Conservation (phyloP, 2,329 filamentous ascomycete species). For the Monosporascus sp. region DNA sequence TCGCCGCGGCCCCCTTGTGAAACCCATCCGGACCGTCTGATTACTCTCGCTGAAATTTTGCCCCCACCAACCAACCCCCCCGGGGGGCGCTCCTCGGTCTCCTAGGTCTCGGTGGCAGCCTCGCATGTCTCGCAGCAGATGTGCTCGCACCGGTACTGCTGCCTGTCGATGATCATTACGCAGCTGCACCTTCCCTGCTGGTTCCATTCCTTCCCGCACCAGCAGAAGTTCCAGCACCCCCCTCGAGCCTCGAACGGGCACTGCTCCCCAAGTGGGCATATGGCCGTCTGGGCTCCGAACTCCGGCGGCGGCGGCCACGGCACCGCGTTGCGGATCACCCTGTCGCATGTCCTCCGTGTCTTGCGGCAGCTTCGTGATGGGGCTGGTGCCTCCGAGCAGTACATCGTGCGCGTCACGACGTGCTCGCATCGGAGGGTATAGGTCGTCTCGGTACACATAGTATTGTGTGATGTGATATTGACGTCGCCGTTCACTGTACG, state of each 20-base stretch:
- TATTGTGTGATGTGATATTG: neutral
- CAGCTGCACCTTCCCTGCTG: constrained; percentile 44
- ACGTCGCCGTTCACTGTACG: too few relatives aligned
- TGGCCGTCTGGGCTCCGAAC: constrained; percentile 31
- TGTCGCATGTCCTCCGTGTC: constrained; percentile 35
- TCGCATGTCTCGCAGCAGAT: constrained; percentile 48
- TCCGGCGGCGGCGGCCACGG: constrained; percentile 44
- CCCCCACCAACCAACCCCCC: neutral
- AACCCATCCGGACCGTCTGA: neutral
- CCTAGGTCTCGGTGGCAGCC: constrained; percentile 30
- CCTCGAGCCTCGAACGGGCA: constrained; percentile 47
- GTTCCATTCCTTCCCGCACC: constrained; percentile 51
- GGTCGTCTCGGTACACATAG: constrained; percentile 45
- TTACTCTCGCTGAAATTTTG: neutral
- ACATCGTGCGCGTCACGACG: constrained; percentile 38
- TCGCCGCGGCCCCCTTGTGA: neutral
- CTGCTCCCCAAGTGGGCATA: constrained; percentile 37
- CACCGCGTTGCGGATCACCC: constrained; percentile 37
- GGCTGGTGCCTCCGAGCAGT: constrained; percentile 38
- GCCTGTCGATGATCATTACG: constrained; percentile 47
- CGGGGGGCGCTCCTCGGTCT: neutral
- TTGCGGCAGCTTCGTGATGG: constrained; percentile 17
- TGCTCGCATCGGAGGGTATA: constrained; percentile 49
- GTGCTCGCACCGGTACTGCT: constrained; percentile 46
- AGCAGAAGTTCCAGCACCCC: constrained; percentile 50